Percentiles rank a stretch among this genome's conserved stretches.
These are phyloP conservation scores for Nicotiana paniculata DNA, from an alignment of 257 asterid genomes.

Conservation along the genomic window DNA sequence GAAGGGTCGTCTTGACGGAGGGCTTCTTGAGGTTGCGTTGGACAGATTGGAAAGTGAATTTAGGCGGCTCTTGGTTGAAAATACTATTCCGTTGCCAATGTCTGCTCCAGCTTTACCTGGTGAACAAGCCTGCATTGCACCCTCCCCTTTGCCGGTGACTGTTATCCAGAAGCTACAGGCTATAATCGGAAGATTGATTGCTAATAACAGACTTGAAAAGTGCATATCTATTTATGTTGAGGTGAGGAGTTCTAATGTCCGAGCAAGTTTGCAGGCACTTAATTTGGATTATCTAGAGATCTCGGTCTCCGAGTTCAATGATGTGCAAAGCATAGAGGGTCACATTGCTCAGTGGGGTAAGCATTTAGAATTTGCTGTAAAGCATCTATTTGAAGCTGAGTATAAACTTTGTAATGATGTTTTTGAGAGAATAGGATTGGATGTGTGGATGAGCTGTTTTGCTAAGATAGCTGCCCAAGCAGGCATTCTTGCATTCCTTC, in stretches of 20 bases:
- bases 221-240: slow-evolving; percentile 76
- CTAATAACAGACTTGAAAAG: slow-evolving; percentile 55
- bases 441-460: slow-evolving; percentile 78
- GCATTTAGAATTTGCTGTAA: slow-evolving; percentile 87
- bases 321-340: slow-evolving; percentile 70
- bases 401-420: slow-evolving; percentile 71
- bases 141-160: slow-evolving; percentile 68
- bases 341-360: slow-evolving; percentile 79
- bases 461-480: slow-evolving; percentile 87
- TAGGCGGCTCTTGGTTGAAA: slow-evolving; percentile 46
- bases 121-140: slow-evolving; percentile 59
- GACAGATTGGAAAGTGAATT: slow-evolving; percentile 70
- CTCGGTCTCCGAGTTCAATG: slow-evolving; percentile 72
- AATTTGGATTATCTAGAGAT: slow-evolving; percentile 88
- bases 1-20: slow-evolving; percentile 74
- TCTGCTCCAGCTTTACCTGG: slow-evolving; percentile 48
- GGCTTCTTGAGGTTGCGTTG: slow-evolving; percentile 60
- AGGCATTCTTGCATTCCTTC: slow-evolving; percentile 72
- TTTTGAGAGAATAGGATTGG: slow-evolving; percentile 75
- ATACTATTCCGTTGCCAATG: slow-evolving; percentile 66
- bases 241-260: slow-evolving; percentile 68
- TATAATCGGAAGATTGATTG: slow-evolving; percentile 65
- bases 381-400: slow-evolving; percentile 84
- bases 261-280: slow-evolving; percentile 77
- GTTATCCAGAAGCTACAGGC: slow-evolving; percentile 78